Evolutionary conservation across 208 protist genomes (phyloP).

Genomic region (Trypanosoma theileri): DNA sequence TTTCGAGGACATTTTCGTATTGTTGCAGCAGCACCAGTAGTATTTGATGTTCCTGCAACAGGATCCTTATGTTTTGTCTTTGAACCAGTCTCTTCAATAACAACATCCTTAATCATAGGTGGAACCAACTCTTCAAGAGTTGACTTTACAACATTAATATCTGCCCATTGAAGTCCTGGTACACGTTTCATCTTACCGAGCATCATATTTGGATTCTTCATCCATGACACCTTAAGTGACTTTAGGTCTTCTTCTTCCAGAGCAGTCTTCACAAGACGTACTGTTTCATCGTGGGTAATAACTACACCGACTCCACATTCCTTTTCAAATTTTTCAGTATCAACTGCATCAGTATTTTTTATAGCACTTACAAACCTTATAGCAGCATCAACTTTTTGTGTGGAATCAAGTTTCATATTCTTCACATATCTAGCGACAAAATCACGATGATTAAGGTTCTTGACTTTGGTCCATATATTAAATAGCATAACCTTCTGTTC

Average conservation of each 20-base stretch:
- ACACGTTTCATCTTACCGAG: slow-evolving; percentile 81
- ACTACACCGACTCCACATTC: slow-evolving; percentile 79
- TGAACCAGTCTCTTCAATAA: slow-evolving; percentile 25
- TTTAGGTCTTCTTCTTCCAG: slow-evolving; percentile 52
- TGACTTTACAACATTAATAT: slow-evolving; percentile 59
- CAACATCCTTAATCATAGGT: slow-evolving; percentile 52
- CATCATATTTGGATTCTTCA: slow-evolving; percentile 84
- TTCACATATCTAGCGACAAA: slow-evolving; percentile 61
- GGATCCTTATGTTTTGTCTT: slow-evolving; percentile 14
- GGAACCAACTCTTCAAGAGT: slow-evolving; percentile 70
- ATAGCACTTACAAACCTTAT: slow-evolving; percentile 73
- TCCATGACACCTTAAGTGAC: slow-evolving; percentile 63
- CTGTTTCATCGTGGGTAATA: slow-evolving; percentile 52
- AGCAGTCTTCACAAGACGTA: slow-evolving; percentile 47
- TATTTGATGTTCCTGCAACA: neutral
- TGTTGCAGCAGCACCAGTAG: neutral
- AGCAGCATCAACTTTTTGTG: slow-evolving; percentile 86
- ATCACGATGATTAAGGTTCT: slow-evolving; percentile 66
- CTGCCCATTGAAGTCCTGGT: slow-evolving; percentile 73
- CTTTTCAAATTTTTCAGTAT: slow-evolving; percentile 48
- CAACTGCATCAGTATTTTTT: slow-evolving; percentile 34
- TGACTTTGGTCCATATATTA: slow-evolving; percentile 85
- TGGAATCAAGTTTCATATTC: slow-evolving; percentile 63
- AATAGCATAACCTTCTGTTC: slow-evolving; percentile 89
- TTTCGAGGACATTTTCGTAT: slow-evolving; percentile 45